These are phyloP conservation scores for Fusarium xylarioides DNA, from an alignment of 2,329 filamentous ascomycete genomes.

Conservation along the genomic window DNA sequence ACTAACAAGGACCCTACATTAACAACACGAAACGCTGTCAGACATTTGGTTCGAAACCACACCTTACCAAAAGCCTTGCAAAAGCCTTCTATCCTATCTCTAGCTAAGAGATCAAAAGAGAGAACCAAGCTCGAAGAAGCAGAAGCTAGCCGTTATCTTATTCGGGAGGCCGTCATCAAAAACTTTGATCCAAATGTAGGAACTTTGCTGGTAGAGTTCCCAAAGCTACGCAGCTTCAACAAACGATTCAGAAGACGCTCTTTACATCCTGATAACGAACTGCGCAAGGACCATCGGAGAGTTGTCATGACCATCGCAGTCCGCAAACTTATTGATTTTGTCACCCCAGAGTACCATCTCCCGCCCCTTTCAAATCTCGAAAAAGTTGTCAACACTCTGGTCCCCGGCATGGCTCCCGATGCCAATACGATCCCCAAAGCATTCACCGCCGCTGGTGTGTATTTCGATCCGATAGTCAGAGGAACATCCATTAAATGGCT, in stretches of 20 bases:
- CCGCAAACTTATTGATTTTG: constrained; percentile 59
- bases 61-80: constrained; percentile 75
- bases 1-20: constrained; percentile 83
- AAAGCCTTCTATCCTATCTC: constrained; percentile 67
- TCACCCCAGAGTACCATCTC: constrained; percentile 58
- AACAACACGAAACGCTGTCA: constrained; percentile 83
- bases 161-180: constrained; percentile 55
- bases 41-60: constrained; percentile 68
- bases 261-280: constrained; percentile 33
- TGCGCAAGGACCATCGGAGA: constrained; percentile 50
- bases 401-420: constrained; percentile 53
- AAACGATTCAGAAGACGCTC: constrained; percentile 38
- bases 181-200: constrained; percentile 59
- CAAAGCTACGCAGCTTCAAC: constrained; percentile 31
- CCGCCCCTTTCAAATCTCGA: constrained; percentile 56
- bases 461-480: constrained; percentile 48
- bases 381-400: constrained; percentile 57
- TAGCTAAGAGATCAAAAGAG: constrained; percentile 63
- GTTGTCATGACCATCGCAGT: constrained; percentile 57
- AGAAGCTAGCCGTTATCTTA: constrained; percentile 65
- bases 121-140: constrained; percentile 57
- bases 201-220: constrained; percentile 58
- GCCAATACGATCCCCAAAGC: constrained; percentile 45
- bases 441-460: constrained; percentile 52
- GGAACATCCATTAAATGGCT: constrained; percentile 50